Evolutionary conservation across 2,329 filamentous ascomycete species (phyloP).

Genomic region (Fusarium sp.): DNA sequence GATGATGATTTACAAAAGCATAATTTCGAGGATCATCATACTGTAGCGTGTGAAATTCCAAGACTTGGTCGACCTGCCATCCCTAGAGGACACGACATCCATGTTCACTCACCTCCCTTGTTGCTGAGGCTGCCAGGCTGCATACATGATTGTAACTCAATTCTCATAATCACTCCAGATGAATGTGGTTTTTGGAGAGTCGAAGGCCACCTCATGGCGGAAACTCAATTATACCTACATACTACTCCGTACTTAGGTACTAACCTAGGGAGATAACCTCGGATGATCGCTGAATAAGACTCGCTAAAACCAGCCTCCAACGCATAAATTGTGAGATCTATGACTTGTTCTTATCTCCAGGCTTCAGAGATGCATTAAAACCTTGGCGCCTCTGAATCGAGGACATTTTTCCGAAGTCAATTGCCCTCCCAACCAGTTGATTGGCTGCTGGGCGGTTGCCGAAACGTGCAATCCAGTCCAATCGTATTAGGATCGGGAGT

Average conservation of each 20-base stretch:
- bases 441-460: slow-evolving; percentile 22
- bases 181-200: neutral
- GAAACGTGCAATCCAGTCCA: slow-evolving; percentile 32
- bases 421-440: neutral
- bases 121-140: slow-evolving; percentile 1
- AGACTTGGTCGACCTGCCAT: slow-evolving; percentile 29
- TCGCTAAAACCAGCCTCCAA: slow-evolving; percentile 7
- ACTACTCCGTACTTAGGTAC: no score
- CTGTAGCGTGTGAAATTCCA: slow-evolving; percentile 12
- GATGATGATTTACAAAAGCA: slow-evolving; percentile 25
- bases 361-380: slow-evolving; percentile 15
- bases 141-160: slow-evolving; percentile 8
- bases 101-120: neutral
- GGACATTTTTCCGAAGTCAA: slow-evolving; percentile 28
- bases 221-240: slow-evolving; percentile 11
- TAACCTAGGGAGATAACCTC: neutral
- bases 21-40: slow-evolving; percentile 18
- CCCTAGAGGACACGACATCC: slow-evolving; percentile 11
- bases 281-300: neutral
- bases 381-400: slow-evolving; percentile 32
- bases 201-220: neutral
- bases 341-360: slow-evolving; percentile 10
- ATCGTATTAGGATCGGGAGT: slow-evolving; percentile 32
- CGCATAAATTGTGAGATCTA: slow-evolving; percentile 14
- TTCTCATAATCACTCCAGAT: slow-evolving; percentile 2